A percentile compares a stretch with the other conserved stretches of the same genome.
Evolutionary conservation across 305 asterid genomes (phyloP).

Genomic region (Fraxinus nigra): DNA sequence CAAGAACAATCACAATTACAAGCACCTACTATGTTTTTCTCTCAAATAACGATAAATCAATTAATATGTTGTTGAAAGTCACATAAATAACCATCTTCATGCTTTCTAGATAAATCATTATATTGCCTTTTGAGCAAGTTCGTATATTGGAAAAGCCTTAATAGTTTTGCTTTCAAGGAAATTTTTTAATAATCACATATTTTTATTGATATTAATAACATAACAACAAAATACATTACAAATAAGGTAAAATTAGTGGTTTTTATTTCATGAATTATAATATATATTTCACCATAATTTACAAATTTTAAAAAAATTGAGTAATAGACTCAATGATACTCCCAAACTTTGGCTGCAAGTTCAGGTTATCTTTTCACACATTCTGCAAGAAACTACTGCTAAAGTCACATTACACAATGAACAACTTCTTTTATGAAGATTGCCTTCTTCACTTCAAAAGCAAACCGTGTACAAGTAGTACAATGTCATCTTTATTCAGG

Average conservation of each 20-base stretch:
- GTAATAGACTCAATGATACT: neutral
- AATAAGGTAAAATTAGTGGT: neutral
- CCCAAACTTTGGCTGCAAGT: neutral
- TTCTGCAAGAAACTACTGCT: neutral
- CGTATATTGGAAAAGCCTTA: neutral
- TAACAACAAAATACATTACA: neutral
- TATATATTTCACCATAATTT: neutral
- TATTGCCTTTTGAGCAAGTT: neutral
- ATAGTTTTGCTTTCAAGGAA: neutral
- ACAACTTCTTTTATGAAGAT: neutral
- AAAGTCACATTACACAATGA: neutral
- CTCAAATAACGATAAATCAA: neutral
- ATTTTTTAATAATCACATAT: neutral
- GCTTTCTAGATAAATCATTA: neutral
- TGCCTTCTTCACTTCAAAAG: neutral
- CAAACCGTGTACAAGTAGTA: neutral
- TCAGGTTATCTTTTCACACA: neutral
- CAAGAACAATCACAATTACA: neutral
- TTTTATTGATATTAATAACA: neutral
- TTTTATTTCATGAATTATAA: neutral
- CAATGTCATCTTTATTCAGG: slow-evolving; percentile 14
- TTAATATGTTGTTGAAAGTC: neutral
- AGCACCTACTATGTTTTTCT: neutral
- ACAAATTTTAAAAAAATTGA: neutral
- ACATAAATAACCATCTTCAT: neutral